Evolutionary conservation across 2,329 filamentous ascomycete genomes (phyloP).

Genomic region (Albophoma yamanashiensis): DNA sequence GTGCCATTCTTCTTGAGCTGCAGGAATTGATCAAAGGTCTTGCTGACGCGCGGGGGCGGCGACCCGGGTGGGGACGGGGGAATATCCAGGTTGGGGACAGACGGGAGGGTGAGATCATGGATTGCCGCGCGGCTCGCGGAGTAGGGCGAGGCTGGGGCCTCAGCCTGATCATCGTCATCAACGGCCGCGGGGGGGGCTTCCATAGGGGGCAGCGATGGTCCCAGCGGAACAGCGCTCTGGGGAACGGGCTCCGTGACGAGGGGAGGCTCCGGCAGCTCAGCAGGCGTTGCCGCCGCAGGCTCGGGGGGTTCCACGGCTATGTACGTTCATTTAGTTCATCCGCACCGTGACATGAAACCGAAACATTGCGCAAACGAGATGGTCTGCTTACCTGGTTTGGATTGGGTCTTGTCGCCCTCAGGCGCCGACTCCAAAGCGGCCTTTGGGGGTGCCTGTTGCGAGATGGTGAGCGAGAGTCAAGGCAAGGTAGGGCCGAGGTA

Average conservation of each 20-base stretch:
- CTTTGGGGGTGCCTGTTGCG: not conserved
- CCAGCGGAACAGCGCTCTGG: conserved; percentile 21
- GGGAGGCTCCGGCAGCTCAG: conserved; percentile 2
- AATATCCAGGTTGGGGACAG: conserved; percentile 61
- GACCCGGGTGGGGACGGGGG: conserved; percentile 61
- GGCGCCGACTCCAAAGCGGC: not conserved
- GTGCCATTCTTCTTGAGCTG: conserved; percentile 64
- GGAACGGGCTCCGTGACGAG: conserved; percentile 16
- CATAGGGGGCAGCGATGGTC: conserved; percentile 26
- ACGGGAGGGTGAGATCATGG: conserved; percentile 63
- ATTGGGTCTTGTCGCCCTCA: not conserved
- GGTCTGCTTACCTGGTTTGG: not conserved
- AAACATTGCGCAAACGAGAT: not conserved
- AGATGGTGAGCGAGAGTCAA: not conserved
- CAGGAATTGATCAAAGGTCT: conserved; percentile 65
- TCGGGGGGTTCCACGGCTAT: not conserved
- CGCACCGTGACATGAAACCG: not conserved
- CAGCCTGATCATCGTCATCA: conserved; percentile 11
- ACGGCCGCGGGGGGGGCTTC: conserved; percentile 10
- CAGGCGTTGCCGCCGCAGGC: not conserved
- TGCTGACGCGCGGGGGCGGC: conserved; percentile 39
- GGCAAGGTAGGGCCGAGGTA: not conserved
- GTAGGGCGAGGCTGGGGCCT: conserved; percentile 51
- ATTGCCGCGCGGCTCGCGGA: conserved; percentile 52
- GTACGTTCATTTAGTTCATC: not conserved